Evolutionary conservation across 2,329 filamentous ascomycete species (phyloP).

Genomic region (Colletotrichum tropicale): DNA sequence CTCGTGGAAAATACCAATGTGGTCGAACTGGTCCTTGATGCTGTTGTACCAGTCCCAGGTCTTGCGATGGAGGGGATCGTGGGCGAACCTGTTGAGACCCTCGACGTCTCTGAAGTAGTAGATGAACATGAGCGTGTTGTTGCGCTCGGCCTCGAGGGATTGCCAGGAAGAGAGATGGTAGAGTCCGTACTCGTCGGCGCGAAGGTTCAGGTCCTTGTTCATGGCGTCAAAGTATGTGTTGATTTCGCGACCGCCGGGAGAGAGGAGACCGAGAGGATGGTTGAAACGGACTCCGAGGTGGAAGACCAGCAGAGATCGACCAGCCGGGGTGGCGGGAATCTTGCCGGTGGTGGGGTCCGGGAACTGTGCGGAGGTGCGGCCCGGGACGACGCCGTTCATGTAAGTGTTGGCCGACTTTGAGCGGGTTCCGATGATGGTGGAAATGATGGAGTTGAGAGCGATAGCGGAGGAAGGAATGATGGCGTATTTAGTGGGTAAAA

Average conservation of each 20-base stretch:
- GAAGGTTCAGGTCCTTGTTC: constrained; percentile 34
- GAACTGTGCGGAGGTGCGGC: constrained; percentile 37
- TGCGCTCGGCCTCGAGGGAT: constrained; percentile 37
- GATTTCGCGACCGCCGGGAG: constrained; percentile 46
- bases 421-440: constrained; percentile 30
- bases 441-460: constrained; percentile 32
- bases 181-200: constrained; percentile 50
- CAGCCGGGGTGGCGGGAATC: constrained; percentile 27
- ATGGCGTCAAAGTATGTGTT: constrained; percentile 42
- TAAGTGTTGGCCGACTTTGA: constrained; percentile 25
- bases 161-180: constrained; percentile 47
- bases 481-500: constrained; percentile 38
- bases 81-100: constrained; percentile 56
- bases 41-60: constrained; percentile 53
- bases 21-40: constrained; percentile 35
- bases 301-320: constrained; percentile 43
- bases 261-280: constrained; percentile 53
- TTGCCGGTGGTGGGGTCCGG: constrained; percentile 30
- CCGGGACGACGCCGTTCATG: constrained; percentile 30
- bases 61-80: constrained; percentile 49
- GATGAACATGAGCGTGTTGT: constrained; percentile 44
- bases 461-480: constrained; percentile 34
- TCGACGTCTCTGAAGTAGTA: constrained; percentile 57
- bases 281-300: constrained; percentile 49
- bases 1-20: constrained; percentile 61